Percentiles rank a stretch among this genome's conserved stretches.
These are phyloP conservation scores for Nigrospora osmanthi DNA, from an alignment of 2,329 filamentous ascomycete species.

Conservation along the genomic window DNA sequence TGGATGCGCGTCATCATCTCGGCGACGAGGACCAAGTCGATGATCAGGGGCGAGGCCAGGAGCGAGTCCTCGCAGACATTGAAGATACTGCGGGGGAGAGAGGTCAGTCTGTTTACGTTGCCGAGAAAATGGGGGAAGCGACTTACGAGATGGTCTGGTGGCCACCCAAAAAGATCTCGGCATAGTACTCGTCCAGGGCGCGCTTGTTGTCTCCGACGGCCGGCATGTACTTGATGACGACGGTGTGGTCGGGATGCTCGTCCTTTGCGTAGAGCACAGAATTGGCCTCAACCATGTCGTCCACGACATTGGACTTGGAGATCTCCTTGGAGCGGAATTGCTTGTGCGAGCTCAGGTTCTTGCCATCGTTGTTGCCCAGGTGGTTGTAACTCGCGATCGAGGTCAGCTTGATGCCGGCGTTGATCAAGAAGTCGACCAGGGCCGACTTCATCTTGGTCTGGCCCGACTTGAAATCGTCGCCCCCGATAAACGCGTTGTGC, in stretches of 20 bases:
- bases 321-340: constrained; percentile 99
- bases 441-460: constrained; percentile 99
- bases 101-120: constrained; percentile 2
- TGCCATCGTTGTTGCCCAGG: constrained; percentile 98
- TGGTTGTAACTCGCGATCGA: constrained; percentile 99
- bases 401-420: constrained; percentile 95
- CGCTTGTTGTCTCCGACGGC: constrained; percentile 98
- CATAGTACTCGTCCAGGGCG: constrained; percentile 97
- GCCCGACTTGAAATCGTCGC: constrained; percentile 99
- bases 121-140: background rate
- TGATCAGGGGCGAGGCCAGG: constrained; percentile 91
- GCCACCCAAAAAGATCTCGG: constrained; percentile 97
- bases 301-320: constrained; percentile 97
- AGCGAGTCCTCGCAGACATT: constrained; percentile 99
- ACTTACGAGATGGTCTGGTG: constrained; percentile 88
- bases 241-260: constrained; percentile 90
- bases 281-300: constrained; percentile 99
- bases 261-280: constrained; percentile 79
- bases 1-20: constrained; percentile 99
- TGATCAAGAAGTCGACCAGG: constrained; percentile 97
- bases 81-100: constrained; percentile 60
- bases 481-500: constrained; percentile 85
- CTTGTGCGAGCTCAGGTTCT: constrained; percentile 94
- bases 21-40: constrained; percentile 84
- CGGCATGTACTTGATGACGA: constrained; percentile 99